phyloP scores from a whole-genome alignment of 768 basidiomycete species.

The Suillus lakei region DNA sequence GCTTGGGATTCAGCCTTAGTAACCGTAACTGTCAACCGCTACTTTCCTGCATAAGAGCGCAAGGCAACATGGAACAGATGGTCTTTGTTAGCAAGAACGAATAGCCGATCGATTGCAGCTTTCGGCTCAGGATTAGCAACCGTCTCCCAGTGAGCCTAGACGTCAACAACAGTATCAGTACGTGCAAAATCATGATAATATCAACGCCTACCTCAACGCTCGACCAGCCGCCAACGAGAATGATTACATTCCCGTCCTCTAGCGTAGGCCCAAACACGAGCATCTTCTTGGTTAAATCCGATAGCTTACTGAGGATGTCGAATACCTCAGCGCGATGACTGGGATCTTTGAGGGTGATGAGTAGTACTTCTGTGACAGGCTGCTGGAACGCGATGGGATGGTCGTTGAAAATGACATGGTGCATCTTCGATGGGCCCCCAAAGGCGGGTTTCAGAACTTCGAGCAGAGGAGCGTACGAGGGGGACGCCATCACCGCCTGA shows the following conservation, averaged over 20 bases:
- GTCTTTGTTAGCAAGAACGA: conserved; percentile 20
- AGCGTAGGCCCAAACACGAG: conserved; percentile 26
- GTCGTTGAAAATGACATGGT: conserved; percentile 27
- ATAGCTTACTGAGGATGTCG: conserved; percentile 16
- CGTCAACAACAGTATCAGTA: neutral
- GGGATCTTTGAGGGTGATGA: conserved; percentile 25
- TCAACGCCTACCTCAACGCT: conserved; percentile 27
- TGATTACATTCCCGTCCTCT: conserved; percentile 25
- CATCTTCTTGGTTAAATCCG: conserved; percentile 13
- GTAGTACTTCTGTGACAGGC: conserved; percentile 28
- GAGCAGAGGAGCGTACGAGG: conserved; percentile 11
- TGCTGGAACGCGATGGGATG: conserved; percentile 18
- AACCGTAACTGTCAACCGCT: neutral
- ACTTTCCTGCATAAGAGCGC: neutral
- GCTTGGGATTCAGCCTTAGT: neutral
- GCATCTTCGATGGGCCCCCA: conserved; percentile 15
- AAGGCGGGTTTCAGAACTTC: conserved; percentile 12
- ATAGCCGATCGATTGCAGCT: conserved; percentile 12
- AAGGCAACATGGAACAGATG: conserved; percentile 20
- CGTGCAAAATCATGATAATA: neutral
- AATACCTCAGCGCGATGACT: conserved; percentile 25
- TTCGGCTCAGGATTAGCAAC: conserved; percentile 10
- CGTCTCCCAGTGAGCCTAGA: conserved; percentile 22
- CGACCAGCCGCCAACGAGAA: conserved; percentile 27
- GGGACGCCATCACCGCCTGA: conserved; percentile 11